Base-by-base conservation (phyloP, 345 rosid species). In the Eutrema heterophyllum region DNA sequence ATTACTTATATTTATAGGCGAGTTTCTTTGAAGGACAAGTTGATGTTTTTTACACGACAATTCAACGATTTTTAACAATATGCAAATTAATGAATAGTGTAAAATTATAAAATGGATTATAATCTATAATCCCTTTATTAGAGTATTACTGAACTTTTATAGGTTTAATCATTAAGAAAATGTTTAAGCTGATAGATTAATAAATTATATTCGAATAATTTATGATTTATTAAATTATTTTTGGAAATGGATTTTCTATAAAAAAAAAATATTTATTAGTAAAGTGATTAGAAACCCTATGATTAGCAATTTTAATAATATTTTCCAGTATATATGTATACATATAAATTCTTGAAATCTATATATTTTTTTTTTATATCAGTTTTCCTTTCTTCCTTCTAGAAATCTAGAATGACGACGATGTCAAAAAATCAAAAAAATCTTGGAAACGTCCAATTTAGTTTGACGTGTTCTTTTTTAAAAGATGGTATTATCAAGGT, bases 1-100 rank as follows among this genome's bases (percentile, higher is more conserved):
- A 24, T 4, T 50, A 4, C 18, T 45, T 27, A 21, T 59, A 70
- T 70, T 48, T 70, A 58, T 57, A 70, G 46, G 38, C 66, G n/a
- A 32, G 14, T 13, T 33, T 56, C 29, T 27, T 43, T 44, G 15
- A 7, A 44, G 29, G 16, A 33, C 10, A 26, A 56, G 26, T 18
- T 33, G n/a, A 7, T 9, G 13, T 33, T 33, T 33, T 33, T 29
- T n/a, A 51, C 36, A 24, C 35, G 5, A 50, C 24, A 54, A 13
- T 21, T 50, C 8, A 24, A 13, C 7, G 56, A 65, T 21, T 65
- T 21, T 49, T 13, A 5, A 13, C 7, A 18, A 8, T 35, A 48
- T 48, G 33, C 18, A 4, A 18, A 48, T 7, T 10, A 46, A 21
- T 16, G 9, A 41, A 62, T 15, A 27, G 38, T 35, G 6, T 29